Evolutionary conservation across 805 yeast genomes (phyloP), one percentile per base, ranked within the genome.

Genomic region (Wickerhamomyces pijperi): DNA sequence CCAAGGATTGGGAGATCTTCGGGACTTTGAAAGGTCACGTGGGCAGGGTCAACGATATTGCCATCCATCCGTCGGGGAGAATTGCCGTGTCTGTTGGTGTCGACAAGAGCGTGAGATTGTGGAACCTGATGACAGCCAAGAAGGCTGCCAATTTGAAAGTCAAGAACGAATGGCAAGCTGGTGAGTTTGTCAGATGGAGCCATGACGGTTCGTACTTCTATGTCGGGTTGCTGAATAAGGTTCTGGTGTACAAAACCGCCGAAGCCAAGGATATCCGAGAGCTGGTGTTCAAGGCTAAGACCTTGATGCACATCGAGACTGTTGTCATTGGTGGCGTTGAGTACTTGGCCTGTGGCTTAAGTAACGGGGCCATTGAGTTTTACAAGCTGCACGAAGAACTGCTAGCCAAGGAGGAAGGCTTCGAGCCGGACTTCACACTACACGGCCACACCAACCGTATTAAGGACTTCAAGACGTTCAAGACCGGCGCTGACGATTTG

Each of bases 51-150:
- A 82, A 81, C 48, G 97, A 87, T 58, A 53, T 92, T 34, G 82
- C 87, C 21, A 82, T 92, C 31, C 98, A 92, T 59, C 94, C 94
- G 15, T 68, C 86, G 3, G 95, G 95, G 13, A 73, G 85, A 61
- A 76, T 92, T 41, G 97, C 97, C 5, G 73, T 92, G 20, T 81
- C 94, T 43, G 95, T 87, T 4, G 84, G 94, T 42, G 78, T 73
- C 21, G 98, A 92, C 59, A 74, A 74, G 45, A 82, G 94, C 6
- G 70, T 92, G 29, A 69, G 90, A 53, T 68, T 92, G 42, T 92
- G 98, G 98, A 92, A 92, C 56, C 66, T 92, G 47, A 90, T 92
- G 97, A 90, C 97, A 1, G 92, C 86, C 13, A 83, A 84, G 56
- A 88, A 87, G 60, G 97, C 97, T 16, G 88, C 95, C 2, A 68